Base-by-base conservation (phyloP, 2,329 filamentous ascomycete genomes). In the Pseudophaeomoniella oleicola region DNA sequence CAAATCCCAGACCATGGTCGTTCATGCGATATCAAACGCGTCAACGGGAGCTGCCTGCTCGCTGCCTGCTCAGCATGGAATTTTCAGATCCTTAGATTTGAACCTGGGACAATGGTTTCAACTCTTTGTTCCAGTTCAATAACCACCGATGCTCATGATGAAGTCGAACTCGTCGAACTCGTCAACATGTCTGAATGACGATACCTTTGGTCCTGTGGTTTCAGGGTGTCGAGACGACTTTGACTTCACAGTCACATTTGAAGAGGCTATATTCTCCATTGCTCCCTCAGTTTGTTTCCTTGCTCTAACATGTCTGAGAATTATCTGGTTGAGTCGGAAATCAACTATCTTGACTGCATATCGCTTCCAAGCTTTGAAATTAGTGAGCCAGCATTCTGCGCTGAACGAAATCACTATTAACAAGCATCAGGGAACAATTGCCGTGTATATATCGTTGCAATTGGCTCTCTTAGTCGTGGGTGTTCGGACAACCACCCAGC, bases 201-300 rank as follows among this genome's bases (percentile, higher is more conserved):
- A 16, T 17, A 14, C 33, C 13, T 18, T 35, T 16, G 16, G 16
- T 5, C 33, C 33, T n/a, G 15, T 11, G 10, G 16, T 19, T 18
- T 5, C 13, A 5, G 17, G 17, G 5, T 35, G 33, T 18, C 53
- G 57, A 18, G 54, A 53, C 14, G 53, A 50, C 9, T 62, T 64
- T 41, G 62, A 64, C 38, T 64, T 64, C 41, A 61, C 60, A 14
- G 50, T 64, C 33, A 48, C 63, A 13, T 64, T 64, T 38, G 60
- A 65, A 41, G 59, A 64, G 39, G 52, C 52, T 2, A 54, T 64
- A 19, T 46, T 63, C 34, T 48, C 50, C 16, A 50, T 59, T 19
- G 38, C 59, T 11, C 60, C 59, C 13, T 44, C 58, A 19, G 42
- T 46, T 2, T 40, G 62, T 34, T 50, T 60, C 18, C 42, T 60